Base-by-base conservation (phyloP, 2,329 filamentous ascomycete genomes). In the Aspergillus hortae region DNA sequence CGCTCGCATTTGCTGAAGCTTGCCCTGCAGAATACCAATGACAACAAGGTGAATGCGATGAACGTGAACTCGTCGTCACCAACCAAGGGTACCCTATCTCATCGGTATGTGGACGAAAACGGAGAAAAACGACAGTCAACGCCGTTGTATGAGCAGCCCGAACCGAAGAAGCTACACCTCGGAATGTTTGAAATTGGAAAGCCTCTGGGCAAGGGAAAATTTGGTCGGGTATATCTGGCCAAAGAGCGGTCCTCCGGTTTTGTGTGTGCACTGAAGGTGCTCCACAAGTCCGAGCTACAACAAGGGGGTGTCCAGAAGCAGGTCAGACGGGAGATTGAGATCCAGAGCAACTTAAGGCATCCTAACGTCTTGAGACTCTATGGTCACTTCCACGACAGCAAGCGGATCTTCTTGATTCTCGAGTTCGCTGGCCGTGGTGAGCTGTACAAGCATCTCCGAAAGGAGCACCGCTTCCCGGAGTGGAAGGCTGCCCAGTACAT, bases 161-260 rank as follows among this genome's bases (percentile, higher is more conserved):
- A 56, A 49, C 71, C 75, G 4, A 78, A 75, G 51, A 67, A 90
- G 61, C 92, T 92, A 73, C 90, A 95, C 67, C 83, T 96, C 4
- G 89, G 90, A 72, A 95, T 95, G 89, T 95, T 95, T 69, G 91
- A 96, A 71, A 95, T 95, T 58, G 89, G 89, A 36, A 88, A 90
- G 61, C 89, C 89, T 1, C 77, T 95, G 3, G 89, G 89, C 48
- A 94, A 94, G 74, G 89, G 89, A 57, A 95, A 94, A 68, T 95
- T 94, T 65, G 89, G 89, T 1, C 83, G 89, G 43, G 90, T 95
- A 3, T 95, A 95, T 67, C 83, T 95, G 25, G 89, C 89, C 45
- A 87, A 89, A 51, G 89, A 94, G 72, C 84, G 88, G 52, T 83
- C 80, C 42, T 88, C 84, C 23, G 87, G 87, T 56, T 95, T 92